Evolutionary conservation across 192 early-diverging fungal species (phyloP).

Genomic region (Backusella liffmaniae): DNA sequence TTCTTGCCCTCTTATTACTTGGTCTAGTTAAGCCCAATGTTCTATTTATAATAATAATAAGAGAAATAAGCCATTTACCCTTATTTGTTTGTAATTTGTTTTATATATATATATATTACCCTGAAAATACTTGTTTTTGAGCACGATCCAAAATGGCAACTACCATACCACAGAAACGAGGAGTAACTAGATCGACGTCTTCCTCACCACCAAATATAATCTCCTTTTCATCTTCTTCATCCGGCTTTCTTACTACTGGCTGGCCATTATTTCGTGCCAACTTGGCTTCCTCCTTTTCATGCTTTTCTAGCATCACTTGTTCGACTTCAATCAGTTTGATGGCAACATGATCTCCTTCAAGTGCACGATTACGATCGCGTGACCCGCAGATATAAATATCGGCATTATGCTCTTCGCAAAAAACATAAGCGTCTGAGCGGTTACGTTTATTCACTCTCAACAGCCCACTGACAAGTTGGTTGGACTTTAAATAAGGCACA

Average conservation of each 20-base stretch:
- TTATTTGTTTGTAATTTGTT: background rate
- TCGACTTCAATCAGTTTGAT: slow-evolving; percentile 62
- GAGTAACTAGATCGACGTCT: slow-evolving; percentile 41
- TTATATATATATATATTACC: slow-evolving; percentile 27
- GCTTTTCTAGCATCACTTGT: slow-evolving; percentile 51
- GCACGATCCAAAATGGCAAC: slow-evolving; percentile 52
- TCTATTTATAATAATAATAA: slow-evolving; percentile 4
- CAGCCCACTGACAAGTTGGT: slow-evolving; percentile 68
- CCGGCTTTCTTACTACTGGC: slow-evolving; percentile 44
- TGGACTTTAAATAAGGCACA: slow-evolving; percentile 42
- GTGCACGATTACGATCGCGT: slow-evolving; percentile 68
- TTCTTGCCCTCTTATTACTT: slow-evolving; percentile 27
- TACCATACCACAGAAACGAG: slow-evolving; percentile 51
- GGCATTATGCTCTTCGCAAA: slow-evolving; percentile 60
- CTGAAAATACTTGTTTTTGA: slow-evolving; percentile 48
- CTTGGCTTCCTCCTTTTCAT: slow-evolving; percentile 50
- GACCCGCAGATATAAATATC: slow-evolving; percentile 77
- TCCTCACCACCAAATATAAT: slow-evolving; percentile 38
- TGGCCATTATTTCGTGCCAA: slow-evolving; percentile 42
- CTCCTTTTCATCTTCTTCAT: slow-evolving; percentile 49
- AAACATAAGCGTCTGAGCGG: slow-evolving; percentile 84
- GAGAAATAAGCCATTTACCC: background rate
- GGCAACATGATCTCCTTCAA: slow-evolving; percentile 79
- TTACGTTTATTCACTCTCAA: slow-evolving; percentile 83
- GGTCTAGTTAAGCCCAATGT: slow-evolving; percentile 18